Base-by-base conservation (phyloP, 768 basidiomycete species). In the Termitomyces sp. region DNA sequence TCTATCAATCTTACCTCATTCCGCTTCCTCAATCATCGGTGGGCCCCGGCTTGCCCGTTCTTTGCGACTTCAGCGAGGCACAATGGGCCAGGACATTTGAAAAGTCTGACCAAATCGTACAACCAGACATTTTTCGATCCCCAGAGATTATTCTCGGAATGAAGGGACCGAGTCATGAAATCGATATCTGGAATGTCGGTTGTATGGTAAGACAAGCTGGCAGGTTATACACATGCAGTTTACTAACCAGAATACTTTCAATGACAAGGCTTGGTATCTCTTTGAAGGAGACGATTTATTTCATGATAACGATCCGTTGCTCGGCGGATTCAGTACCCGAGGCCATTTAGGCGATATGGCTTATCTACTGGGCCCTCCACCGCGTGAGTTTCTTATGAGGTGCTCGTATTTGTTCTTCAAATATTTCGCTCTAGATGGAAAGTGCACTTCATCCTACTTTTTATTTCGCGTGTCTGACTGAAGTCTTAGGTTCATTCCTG, bases 11-110 rank as follows among this genome's bases (percentile, higher is more conserved):
- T 21, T 46, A 56, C 22, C 32, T 32, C 17, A 42, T 56, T 22
- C 26, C 10, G 7, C 15, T 44, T 44, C 43, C 46, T 10, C 49
- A 30, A 3, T 17, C 40, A 8, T 41, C 43, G 22, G 19, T 22
- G 22, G 53, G 62, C 46, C 57, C 44, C 21, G 56, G 46, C 30
- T 34, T 34, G 32, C 46, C 62, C 43, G 45, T 61, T 3, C 58
- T 63, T 21, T 59, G 58, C 50, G 61, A 64, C 60, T 62, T 66
- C 58, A 62, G 66, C 55, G 55, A 55, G 54, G 66, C 61, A 6
- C 40, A 45, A 43, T 52, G 37, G 28, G 53, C 51, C 34, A 54
- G 14, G 24, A 15, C 15, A 37, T 4, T 37, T 37, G 2, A 26
- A 24, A 3, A 43, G 2, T 10, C 12, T 34, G 42, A 24, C 10